Conservation (phyloP, 2,329 filamentous ascomycete species). For the Hirsutella thompsonii region DNA sequence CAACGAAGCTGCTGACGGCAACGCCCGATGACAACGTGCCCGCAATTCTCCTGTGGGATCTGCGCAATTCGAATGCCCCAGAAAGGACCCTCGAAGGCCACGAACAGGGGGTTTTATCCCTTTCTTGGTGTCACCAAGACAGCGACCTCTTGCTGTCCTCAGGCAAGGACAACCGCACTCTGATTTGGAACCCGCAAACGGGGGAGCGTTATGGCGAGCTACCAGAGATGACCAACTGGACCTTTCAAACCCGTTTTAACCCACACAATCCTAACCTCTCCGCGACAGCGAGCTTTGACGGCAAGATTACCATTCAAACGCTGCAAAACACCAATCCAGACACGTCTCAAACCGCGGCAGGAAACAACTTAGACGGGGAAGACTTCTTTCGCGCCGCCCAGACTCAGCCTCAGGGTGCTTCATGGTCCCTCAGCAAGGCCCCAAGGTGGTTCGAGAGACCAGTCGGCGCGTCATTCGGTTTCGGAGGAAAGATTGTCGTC, state of each 20-base stretch:
- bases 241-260: slow-evolving; percentile 89
- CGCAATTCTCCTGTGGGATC: slow-evolving; percentile 83
- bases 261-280: slow-evolving; percentile 85
- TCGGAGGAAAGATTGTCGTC: slow-evolving; percentile 81
- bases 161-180: slow-evolving; percentile 90
- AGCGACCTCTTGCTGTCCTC: slow-evolving; percentile 80
- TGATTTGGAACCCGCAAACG: slow-evolving; percentile 93
- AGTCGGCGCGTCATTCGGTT: slow-evolving; percentile 80
- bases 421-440: slow-evolving; percentile 74
- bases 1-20: slow-evolving; percentile 86
- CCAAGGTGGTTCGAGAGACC: slow-evolving; percentile 87
- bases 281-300: slow-evolving; percentile 93
- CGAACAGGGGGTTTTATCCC: slow-evolving; percentile 80
- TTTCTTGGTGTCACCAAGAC: slow-evolving; percentile 93
- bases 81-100: slow-evolving; percentile 85
- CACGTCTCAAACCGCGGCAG: slow-evolving; percentile 50
- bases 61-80: slow-evolving; percentile 90
- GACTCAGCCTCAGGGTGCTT: slow-evolving; percentile 77
- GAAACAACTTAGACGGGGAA: slow-evolving; percentile 69
- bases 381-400: slow-evolving; percentile 96
- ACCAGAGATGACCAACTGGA: slow-evolving; percentile 98
- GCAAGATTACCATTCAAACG: slow-evolving; percentile 88
- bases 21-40: slow-evolving; percentile 83
- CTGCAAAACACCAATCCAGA: slow-evolving; percentile 85
- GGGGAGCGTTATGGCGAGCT: slow-evolving; percentile 84